Evolutionary conservation across 176 grass and related monocot species (phyloP), one percentile per base, ranked within the genome.

Genomic region (Aechmea fasciata): DNA sequence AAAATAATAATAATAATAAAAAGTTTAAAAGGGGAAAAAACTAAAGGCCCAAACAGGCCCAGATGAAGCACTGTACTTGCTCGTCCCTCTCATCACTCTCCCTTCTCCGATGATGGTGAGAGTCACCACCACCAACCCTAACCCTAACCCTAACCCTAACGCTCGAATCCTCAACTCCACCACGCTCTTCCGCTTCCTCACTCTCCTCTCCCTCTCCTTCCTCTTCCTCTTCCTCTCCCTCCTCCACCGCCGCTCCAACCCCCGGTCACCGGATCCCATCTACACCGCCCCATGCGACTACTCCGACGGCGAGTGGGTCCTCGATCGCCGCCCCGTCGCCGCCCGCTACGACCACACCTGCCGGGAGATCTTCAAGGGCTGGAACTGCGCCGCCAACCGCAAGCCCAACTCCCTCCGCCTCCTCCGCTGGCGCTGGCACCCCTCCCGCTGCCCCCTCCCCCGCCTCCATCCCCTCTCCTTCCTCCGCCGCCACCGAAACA

Each of bases 311-410:
- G 55, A 74, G 52, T 97, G 94, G 94, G 65, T 90, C 5, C 74
- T 47, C 55, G 79, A 92, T 15, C 33, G 20, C 26, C 12, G 71
- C 14, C 69, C 11, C 0, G 57, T 70, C 68, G 11, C 50, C 29
- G 74, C 25, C 41, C 74, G 92, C 23, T 96, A 96, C 70, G 92
- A 89, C 64, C 68, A 89, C 25, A 81, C 76, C 57, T 96, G 92
- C 55, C 85, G 73, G 81, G 88, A 96, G 81, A 92, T 92, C 75
- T 96, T 87, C 81, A 96, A 92, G 73, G 88, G 92, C 0, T 97
- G 89, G 94, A 97, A 90, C 78, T 97, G 89, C 84, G 10, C 87
- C 71, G 89, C 82, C 67, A 85, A 81, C 64, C 73, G 66, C 59
- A 97, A 92, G 78, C 49, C 49, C 65, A 97, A 92, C 74, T 84